Percentiles rank a stretch among this genome's conserved stretches.
Evolutionary conservation across 2,329 filamentous ascomycete species (phyloP).

Genomic region (Botrytis medusae): DNA sequence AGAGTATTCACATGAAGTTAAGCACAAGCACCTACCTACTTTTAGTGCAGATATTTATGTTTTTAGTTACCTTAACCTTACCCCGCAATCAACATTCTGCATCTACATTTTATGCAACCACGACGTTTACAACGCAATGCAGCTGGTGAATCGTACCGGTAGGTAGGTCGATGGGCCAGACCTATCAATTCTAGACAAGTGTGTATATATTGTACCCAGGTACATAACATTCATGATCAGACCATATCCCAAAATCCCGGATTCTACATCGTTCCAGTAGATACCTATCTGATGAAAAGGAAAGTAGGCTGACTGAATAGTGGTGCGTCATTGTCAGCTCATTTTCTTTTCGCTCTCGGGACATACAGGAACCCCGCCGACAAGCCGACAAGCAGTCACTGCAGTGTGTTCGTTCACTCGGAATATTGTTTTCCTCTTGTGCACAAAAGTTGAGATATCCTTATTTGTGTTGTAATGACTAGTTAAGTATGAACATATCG

Average conservation of each 20-base stretch:
- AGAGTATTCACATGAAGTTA: no score
- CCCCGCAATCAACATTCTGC: neutral
- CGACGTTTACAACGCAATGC: neutral
- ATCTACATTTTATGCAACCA: neutral
- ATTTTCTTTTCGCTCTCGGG: neutral
- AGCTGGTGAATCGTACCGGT: neutral
- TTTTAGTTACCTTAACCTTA: neutral
- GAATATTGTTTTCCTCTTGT: neutral
- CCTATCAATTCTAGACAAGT: neutral
- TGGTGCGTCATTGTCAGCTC: conserved; percentile 2
- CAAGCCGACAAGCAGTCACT: neutral
- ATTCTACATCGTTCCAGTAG: neutral
- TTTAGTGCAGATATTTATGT: no score
- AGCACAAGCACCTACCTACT: no score
- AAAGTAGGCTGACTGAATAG: neutral
- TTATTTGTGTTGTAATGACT: neutral
- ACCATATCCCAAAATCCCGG: neutral
- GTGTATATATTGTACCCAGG: neutral
- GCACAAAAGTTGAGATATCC: neutral
- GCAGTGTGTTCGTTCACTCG: neutral
- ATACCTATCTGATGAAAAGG: neutral
- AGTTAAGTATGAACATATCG: no score
- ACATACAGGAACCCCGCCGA: neutral
- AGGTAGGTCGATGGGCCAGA: neutral
- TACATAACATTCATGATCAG: neutral